Percentiles rank a stretch among this genome's conserved stretches.
Evolutionary conservation across 2,329 filamentous ascomycete species (phyloP).

Genomic region (Clonostachys sp.): DNA sequence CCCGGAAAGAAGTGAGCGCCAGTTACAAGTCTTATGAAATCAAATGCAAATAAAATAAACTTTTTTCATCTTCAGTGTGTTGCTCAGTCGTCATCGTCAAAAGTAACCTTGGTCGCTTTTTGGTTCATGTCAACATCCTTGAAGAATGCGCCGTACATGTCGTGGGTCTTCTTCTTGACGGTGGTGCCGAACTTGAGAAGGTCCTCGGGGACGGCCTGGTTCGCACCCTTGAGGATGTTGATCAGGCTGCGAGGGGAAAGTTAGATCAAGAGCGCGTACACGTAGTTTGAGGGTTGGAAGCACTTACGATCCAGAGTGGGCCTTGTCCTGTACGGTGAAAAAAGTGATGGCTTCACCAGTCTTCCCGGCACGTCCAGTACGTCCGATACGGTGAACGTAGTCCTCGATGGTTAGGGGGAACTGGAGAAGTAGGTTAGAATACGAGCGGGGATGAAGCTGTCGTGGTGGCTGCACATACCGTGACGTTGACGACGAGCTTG

Average conservation of each 20-base stretch:
- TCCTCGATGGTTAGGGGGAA: conserved; percentile 96
- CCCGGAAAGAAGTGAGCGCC: conserved; percentile 12
- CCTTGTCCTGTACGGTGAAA: conserved; percentile 94
- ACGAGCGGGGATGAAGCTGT: neutral
- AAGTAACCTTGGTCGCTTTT: conserved; percentile 87
- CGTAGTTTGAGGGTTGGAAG: neutral
- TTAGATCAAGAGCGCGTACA: conserved; percentile 4
- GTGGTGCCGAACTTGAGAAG: conserved; percentile 95
- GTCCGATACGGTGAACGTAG: conserved; percentile 94
- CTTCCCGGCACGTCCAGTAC: conserved; percentile 90
- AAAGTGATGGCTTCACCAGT: conserved; percentile 85
- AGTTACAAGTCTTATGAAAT: conserved; percentile 1
- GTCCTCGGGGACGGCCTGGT: conserved; percentile 84
- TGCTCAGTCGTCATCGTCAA: conserved; percentile 48
- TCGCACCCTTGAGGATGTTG: conserved; percentile 91
- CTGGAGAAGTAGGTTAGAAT: conserved; percentile 21
- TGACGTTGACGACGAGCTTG: conserved; percentile 91
- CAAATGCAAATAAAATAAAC: neutral
- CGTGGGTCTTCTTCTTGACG: conserved; percentile 98
- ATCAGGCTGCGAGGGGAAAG: conserved; percentile 57
- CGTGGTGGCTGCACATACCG: conserved; percentile 38
- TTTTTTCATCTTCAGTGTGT: neutral
- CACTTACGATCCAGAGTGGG: conserved; percentile 80
- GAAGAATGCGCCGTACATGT: conserved; percentile 92
- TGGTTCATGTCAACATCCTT: conserved; percentile 83